phyloP scores from a whole-genome alignment of 352 stramenopile genomes.

The Phytophthora brassicae region DNA sequence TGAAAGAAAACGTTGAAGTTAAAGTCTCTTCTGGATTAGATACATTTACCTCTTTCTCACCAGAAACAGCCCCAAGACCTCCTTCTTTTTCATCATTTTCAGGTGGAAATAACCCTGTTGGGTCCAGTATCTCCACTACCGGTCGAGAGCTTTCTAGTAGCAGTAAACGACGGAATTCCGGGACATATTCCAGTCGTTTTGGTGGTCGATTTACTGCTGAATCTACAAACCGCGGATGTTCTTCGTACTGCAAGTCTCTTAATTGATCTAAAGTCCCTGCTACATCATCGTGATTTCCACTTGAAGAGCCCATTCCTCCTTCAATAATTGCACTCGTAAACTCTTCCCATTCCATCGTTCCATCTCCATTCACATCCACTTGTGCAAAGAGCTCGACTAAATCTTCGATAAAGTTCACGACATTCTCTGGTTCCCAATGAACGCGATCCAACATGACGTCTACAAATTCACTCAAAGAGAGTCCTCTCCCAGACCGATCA shows the following conservation, averaged over 20 bases:
- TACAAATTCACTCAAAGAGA: constrained; percentile 68
- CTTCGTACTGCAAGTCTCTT: constrained; percentile 75
- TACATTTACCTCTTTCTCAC: constrained; percentile 6
- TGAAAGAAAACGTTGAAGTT: constrained; percentile 26
- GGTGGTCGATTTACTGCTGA: constrained; percentile 52
- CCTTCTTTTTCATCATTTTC: constrained; percentile 29
- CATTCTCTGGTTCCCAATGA: constrained; percentile 53
- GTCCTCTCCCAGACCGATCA: constrained; percentile 48
- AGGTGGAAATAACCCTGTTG: constrained; percentile 38
- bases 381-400: constrained; percentile 78
- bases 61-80: not conserved
- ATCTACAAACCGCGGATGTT: constrained; percentile 56
- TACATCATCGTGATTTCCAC: constrained; percentile 25
- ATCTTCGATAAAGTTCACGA: constrained; percentile 68
- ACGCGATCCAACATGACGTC: constrained; percentile 74
- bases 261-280: constrained; percentile 43
- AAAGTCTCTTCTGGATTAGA: constrained; percentile 11
- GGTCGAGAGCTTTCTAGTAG: constrained; percentile 65
- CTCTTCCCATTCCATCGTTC: constrained; percentile 83
- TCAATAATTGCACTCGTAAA: constrained; percentile 85
- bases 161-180: constrained; percentile 61
- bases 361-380: constrained; percentile 78
- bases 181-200: constrained; percentile 56
- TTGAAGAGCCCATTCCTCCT: constrained; percentile 58
- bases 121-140: constrained; percentile 69